These are phyloP conservation scores for Favolaschia claudopus DNA, from an alignment of 768 basidiomycete genomes.

Conservation along the genomic window DNA sequence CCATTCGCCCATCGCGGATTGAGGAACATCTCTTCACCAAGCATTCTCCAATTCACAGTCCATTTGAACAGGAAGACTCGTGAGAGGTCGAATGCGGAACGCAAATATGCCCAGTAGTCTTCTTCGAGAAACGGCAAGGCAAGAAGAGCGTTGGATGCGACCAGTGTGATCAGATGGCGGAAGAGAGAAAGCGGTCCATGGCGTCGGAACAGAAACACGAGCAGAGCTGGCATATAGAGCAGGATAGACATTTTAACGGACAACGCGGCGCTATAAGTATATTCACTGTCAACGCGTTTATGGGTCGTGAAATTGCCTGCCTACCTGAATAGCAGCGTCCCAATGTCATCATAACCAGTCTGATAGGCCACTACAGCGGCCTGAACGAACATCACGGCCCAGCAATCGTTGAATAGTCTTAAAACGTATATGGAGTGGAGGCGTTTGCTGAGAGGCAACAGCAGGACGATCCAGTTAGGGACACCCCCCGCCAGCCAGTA, in stretches of 20 bases:
- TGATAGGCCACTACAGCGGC: slow-evolving; percentile 73
- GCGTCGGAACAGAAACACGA: slow-evolving; percentile 83
- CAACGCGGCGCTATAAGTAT: slow-evolving; percentile 81
- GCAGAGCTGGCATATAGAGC: slow-evolving; percentile 87
- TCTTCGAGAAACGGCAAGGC: slow-evolving; percentile 75
- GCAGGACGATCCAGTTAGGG: slow-evolving; percentile 75
- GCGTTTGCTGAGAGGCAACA: slow-evolving; percentile 89
- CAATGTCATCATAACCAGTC: slow-evolving; percentile 63
- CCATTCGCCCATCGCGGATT: slow-evolving; percentile 64
- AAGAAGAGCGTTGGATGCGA: slow-evolving; percentile 63
- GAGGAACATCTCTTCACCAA: slow-evolving; percentile 80
- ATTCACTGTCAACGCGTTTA: too few species aligned
- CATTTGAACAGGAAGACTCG: slow-evolving; percentile 93
- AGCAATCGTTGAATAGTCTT: slow-evolving; percentile 95
- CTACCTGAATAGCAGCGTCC: slow-evolving; percentile 78
- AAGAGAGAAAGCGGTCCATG: slow-evolving; percentile 63
- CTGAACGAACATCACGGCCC: slow-evolving; percentile 75
- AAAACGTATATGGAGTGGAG: slow-evolving; percentile 93
- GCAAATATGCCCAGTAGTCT: slow-evolving; percentile 70
- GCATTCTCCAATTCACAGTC: slow-evolving; percentile 98
- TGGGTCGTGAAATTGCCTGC: slow-evolving; percentile 26
- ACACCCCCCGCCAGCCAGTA: slow-evolving; percentile 67
- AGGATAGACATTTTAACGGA: slow-evolving; percentile 96
- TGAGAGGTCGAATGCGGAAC: slow-evolving; percentile 84
- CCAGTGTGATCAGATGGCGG: slow-evolving; percentile 57